Evolutionary conservation across 768 basidiomycete species (phyloP), one percentile per base, ranked within the genome.

Genomic region (Auricularia auricula-judae): DNA sequence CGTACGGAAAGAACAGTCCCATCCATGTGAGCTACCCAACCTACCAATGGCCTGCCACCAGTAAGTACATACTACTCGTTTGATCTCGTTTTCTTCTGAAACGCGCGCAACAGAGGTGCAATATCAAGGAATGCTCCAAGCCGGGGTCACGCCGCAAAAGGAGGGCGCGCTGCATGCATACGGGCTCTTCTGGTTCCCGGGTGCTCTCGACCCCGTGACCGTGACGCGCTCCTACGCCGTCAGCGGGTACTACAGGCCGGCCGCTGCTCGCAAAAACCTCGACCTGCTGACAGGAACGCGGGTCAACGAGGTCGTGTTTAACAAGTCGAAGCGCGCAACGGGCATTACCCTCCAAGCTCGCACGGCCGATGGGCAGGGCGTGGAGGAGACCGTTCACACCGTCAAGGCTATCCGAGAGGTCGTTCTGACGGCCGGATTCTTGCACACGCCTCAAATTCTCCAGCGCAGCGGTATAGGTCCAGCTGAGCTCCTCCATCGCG

Each of bases 391-490:
- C 12, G 56, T 59, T 4, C 56, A 59, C 8, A 62, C 36, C 11
- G 61, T 42, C 10, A 36, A 36, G 23, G 61, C 61, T 23, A 36
- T 4, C 4, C 12, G 34, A 10, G 61, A 62, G 29, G 29, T 62
- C 23, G 43, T 62, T 16, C n/a, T 62, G n/a, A 47, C 61, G 12
- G 5, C 61, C 4, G 61, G 63, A 14, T 47, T 36, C 35, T 8
- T 56, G 12, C 63, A 64, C 39, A 64, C 63, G 33, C 63, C 63
- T 7, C 63, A 64, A 36, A 53, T 64, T 42, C 54, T 64, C 12
- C 63, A 64, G 54, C 63, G 47, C 16, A 54, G 47, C 10, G 63
- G 63, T 10, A 35, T 64, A 4, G 63, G 63, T 16, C 44, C 44
- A 18, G 33, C 29, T 18, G 42, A 18, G 29, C 33, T 64, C 7